Evolutionary conservation across 305 asterid genomes (phyloP), one percentile per base, ranked within the genome.

Genomic region (Andrographis paniculata): DNA sequence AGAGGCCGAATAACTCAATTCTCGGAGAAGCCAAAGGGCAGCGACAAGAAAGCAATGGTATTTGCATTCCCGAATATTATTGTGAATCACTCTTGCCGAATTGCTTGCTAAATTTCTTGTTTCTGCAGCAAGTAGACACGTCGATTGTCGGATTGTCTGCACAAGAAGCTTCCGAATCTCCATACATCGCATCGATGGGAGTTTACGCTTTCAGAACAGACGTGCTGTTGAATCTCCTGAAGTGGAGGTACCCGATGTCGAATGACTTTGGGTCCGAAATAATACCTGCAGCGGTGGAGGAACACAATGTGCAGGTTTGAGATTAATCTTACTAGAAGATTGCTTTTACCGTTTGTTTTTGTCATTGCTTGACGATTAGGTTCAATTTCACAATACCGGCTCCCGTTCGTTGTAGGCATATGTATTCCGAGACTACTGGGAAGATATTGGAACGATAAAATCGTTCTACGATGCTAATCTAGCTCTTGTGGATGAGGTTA

Each of bases 181-280:
- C 95, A 0, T 92, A 79, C 68, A 74, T 81, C 54, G 99, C 95
- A 64, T 92, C 97, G 0, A 87, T 92, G 99, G 96, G 99, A 38
- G 93, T 92, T 41, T 87, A 92, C 43, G 96, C 89, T 3, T 92
- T 87, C 53, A 92, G 52, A 67, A 84, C 80, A 0, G 95, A 84
- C 21, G 72, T 79, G 38, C 42, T 92, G 46, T 56, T 92, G 73
- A 77, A 78, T 57, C 97, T 92, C 39, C 66, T 92, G 54, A 71
- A 56, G 44, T 63, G 70, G 83, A 70, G 82, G 42, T 92, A 77
- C 56, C 96, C 99, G 4, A 72, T 73, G 12, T 72, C 95, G 14
- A 87, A 92, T 45, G 96, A 92, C 68, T 92, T 92, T 40, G 99
- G 99, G 13, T 92, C 95, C 14, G 99, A 92, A 77, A 81, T 87